These are phyloP conservation scores for Acanthamoeba sp. DNA, from an alignment of 208 protist species.

Conservation along the genomic window DNA sequence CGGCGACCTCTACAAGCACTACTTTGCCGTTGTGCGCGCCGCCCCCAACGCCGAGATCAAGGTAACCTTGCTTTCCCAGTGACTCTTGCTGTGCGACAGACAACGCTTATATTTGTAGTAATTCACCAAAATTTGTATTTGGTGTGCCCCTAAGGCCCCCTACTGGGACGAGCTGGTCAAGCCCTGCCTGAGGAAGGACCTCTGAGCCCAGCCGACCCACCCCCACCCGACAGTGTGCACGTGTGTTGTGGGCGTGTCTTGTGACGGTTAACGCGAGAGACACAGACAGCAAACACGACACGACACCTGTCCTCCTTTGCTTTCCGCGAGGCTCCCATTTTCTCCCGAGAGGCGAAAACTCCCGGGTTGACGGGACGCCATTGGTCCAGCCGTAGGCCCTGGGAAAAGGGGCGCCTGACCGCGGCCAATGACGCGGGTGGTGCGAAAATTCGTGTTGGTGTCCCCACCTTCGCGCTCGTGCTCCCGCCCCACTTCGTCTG, in stretches of 20 bases:
- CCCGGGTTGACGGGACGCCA: neutral
- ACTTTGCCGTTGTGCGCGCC: neutral
- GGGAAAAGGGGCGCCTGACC: neutral
- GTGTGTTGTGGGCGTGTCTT: too few relatives aligned
- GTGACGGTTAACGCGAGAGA: too few relatives aligned
- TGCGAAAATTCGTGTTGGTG: slow-evolving; percentile 12
- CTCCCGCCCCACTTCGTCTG: slow-evolving; percentile 14
- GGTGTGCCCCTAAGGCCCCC: neutral
- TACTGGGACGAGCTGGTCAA: slow-evolving; percentile 76
- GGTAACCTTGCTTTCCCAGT: neutral
- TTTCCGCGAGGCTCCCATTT: neutral
- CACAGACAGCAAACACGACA: too few relatives aligned
- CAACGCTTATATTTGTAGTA: too few relatives aligned
- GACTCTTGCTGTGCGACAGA: neutral
- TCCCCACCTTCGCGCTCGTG: neutral
- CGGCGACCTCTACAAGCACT: slow-evolving; percentile 67
- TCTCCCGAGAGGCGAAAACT: neutral
- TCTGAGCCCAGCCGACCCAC: neutral
- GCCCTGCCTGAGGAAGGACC: slow-evolving; percentile 74
- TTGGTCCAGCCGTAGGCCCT: neutral
- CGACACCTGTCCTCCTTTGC: too few relatives aligned
- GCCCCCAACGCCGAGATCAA: slow-evolving; percentile 16
- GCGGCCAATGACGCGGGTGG: neutral
- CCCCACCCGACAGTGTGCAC: too few relatives aligned
- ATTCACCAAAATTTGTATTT: neutral